These are phyloP conservation scores for Diplocarpon rosae DNA, from an alignment of 2,329 filamentous ascomycete genomes.

Conservation along the genomic window DNA sequence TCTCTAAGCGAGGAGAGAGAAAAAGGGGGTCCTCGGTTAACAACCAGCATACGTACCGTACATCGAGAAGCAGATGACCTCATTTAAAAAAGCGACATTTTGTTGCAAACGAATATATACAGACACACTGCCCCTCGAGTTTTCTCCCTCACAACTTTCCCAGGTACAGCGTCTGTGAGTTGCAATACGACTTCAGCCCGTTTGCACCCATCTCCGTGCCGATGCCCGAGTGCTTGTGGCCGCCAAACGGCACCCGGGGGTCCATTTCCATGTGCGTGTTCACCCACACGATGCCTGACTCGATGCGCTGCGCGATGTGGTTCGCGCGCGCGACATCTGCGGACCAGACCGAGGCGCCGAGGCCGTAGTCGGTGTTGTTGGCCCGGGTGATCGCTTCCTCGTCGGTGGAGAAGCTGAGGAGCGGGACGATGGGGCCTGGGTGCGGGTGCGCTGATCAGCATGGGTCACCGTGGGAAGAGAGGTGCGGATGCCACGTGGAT, in stretches of 20 bases:
- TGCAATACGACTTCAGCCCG: slow-evolving; percentile 15
- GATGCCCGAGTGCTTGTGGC: slow-evolving; percentile 27
- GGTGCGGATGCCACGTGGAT: not conserved
- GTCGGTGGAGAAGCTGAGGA: slow-evolving; percentile 3
- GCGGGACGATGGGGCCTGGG: slow-evolving; percentile 5
- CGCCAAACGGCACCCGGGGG: slow-evolving; percentile 30
- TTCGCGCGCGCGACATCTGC: slow-evolving; percentile 39
- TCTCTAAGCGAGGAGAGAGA: no score
- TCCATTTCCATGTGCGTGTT: slow-evolving; percentile 40
- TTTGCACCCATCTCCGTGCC: slow-evolving; percentile 17
- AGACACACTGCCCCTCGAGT: no score
- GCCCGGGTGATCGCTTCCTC: slow-evolving; percentile 44
- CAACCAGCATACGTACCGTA: no score
- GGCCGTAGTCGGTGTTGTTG: slow-evolving; percentile 40
- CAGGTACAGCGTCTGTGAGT: slow-evolving; percentile 13
- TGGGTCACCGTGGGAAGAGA: not conserved
- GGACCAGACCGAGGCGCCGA: slow-evolving; percentile 49
- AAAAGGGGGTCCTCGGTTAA: no score
- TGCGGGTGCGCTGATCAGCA: not conserved
- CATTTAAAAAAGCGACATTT: no score
- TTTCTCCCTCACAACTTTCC: no score
- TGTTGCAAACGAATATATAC: no score
- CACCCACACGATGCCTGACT: slow-evolving; percentile 51
- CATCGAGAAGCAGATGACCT: no score
- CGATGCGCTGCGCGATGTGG: slow-evolving; percentile 41